Evolutionary conservation across 2,329 filamentous ascomycete species (phyloP).

Genomic region (Neofusicoccum sp.): DNA sequence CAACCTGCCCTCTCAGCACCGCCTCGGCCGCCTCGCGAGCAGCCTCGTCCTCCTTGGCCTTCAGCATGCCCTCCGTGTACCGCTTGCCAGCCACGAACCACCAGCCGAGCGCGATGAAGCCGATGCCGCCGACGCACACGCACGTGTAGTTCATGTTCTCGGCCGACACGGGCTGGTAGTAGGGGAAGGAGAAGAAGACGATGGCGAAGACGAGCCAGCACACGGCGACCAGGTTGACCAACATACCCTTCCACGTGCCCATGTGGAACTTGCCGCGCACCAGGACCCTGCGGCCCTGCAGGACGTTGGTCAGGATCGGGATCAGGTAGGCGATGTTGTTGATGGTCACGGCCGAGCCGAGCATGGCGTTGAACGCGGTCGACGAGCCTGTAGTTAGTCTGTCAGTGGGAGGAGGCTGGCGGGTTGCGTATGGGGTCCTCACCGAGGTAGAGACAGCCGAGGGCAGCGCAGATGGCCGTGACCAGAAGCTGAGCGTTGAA

Average conservation of each 20-base stretch:
- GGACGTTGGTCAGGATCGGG: constrained; percentile 14
- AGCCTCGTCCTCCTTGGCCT: constrained; percentile 24
- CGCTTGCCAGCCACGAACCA: constrained; percentile 47
- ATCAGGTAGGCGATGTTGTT: constrained; percentile 22
- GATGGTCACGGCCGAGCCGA: constrained; percentile 19
- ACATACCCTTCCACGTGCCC: constrained; percentile 4
- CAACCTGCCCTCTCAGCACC: constrained; percentile 7
- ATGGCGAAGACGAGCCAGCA: constrained; percentile 40
- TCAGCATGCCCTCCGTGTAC: constrained; percentile 44
- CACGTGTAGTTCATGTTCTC: constrained; percentile 56
- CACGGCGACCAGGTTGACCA: neutral
- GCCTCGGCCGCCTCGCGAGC: constrained; percentile 2
- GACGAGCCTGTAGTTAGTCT: neutral
- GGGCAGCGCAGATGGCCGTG: constrained; percentile 22
- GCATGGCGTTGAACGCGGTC: constrained; percentile 25
- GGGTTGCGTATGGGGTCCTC: neutral
- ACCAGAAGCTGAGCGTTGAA: constrained; percentile 24
- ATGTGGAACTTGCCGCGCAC: constrained; percentile 18
- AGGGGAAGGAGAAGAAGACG: constrained; percentile 51
- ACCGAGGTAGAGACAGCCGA: constrained; percentile 24
- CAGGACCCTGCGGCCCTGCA: constrained; percentile 5
- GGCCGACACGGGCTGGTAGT: constrained; percentile 40
- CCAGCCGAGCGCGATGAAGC: constrained; percentile 44
- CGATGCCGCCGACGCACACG: constrained; percentile 47
- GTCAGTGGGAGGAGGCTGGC: neutral